phyloP scores from a whole-genome alignment of 2,329 filamentous ascomycete genomes.

The Aphanocladium album region DNA sequence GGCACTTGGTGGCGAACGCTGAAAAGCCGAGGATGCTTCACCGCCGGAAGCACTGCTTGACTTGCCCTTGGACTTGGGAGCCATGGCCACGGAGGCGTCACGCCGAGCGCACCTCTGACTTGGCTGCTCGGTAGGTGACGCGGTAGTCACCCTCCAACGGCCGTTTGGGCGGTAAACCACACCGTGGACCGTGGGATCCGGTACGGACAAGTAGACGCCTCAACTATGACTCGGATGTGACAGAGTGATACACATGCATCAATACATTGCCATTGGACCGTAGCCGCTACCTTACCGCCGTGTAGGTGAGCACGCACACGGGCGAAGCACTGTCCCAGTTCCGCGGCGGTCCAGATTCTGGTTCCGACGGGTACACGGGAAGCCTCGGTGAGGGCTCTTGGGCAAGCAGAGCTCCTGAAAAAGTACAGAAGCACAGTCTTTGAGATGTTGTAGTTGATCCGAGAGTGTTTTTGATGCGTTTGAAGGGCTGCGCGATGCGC shows the following conservation, averaged over 20 bases:
- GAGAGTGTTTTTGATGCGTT: background rate
- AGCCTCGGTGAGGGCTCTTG: background rate
- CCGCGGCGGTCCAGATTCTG: too few species aligned
- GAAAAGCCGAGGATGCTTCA: background rate
- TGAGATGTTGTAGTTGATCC: background rate
- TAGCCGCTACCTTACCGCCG: too few species aligned
- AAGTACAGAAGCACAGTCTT: background rate
- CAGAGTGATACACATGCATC: too few species aligned
- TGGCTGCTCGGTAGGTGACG: background rate
- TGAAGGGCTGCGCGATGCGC: background rate
- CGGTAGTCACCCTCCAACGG: too few species aligned
- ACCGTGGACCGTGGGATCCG: too few species aligned
- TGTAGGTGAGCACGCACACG: too few species aligned
- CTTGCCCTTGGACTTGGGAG: background rate
- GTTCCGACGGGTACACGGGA: background rate
- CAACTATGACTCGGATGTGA: too few species aligned
- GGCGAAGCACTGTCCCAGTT: too few species aligned
- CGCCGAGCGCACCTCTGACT: background rate
- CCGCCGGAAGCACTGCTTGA: background rate
- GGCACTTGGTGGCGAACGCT: background rate
- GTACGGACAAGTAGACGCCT: too few species aligned
- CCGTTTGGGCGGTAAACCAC: too few species aligned
- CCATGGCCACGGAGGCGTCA: background rate
- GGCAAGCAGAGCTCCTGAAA: background rate
- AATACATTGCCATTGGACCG: too few species aligned